A percentile compares a stretch with the other conserved stretches of the same genome.
Conservation (phyloP, 2,329 filamentous ascomycete species). For the Emmonsia crescens region DNA sequence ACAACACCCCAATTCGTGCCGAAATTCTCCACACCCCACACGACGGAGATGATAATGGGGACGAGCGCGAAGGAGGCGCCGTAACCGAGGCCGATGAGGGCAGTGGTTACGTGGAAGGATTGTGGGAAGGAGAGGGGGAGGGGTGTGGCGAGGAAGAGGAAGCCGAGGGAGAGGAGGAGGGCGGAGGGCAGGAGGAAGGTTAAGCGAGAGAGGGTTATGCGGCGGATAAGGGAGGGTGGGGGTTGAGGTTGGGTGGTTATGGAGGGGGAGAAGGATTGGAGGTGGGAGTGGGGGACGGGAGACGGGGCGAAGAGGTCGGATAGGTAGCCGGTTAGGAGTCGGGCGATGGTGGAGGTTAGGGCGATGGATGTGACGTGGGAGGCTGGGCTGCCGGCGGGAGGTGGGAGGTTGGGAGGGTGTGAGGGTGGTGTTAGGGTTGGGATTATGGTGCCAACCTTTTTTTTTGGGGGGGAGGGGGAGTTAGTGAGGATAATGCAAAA, state of each 20-base stretch:
- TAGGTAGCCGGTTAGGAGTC: conserved; percentile 77
- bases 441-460: conserved; percentile 71
- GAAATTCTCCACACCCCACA: conserved; percentile 98
- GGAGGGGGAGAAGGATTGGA: conserved; percentile 28
- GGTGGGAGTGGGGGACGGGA: conserved; percentile 50
- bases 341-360: conserved; percentile 77
- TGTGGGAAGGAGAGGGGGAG: conserved; percentile 66
- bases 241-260: neutral
- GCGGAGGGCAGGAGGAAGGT: conserved; percentile 68
- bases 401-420: conserved; percentile 37
- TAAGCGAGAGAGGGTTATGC: conserved; percentile 62
- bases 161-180: conserved; percentile 61
- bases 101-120: conserved; percentile 77
- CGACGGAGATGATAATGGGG: conserved; percentile 88
- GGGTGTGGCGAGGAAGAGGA: conserved; percentile 68
- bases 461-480: conserved; percentile 4
- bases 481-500: neutral
- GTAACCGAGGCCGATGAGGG: conserved; percentile 79
- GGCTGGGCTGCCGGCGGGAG: conserved; percentile 51
- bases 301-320: conserved; percentile 74
- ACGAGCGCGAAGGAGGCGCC: conserved; percentile 82
- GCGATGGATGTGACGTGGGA: conserved; percentile 92
- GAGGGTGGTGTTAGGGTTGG: conserved; percentile 64
- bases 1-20: conserved; percentile 97
- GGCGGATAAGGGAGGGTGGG: conserved; percentile 15